Evolutionary conservation across 331 rosid species (phyloP), one percentile per base, ranked within the genome.

Genomic region (Spiraea crenata): DNA sequence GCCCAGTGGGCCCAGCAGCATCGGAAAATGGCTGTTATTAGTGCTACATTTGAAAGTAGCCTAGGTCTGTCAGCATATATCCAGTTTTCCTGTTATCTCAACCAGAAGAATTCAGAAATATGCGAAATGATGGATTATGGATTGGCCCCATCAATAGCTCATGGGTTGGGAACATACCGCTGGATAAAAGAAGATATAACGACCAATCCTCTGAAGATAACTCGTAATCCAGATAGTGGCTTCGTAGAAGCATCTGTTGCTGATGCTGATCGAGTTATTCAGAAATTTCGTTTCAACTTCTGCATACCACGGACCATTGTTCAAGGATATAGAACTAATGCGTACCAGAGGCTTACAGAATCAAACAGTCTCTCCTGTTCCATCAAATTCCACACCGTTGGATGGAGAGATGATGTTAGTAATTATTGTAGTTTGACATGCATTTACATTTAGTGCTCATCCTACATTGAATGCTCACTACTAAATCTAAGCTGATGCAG

Each of bases 11-110:
- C 99, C 2, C 92, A 93, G 65, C 89, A 81, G 77, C 86, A 76
- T 57, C 92, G 84, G 63, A 93, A 93, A 89, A 83, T 87, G 86
- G 95, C 95, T 74, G 96, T 93, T 74, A 73, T 91, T 69, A 91
- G 99, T 80, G 86, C 97, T 77, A 81, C 95, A 47, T 91, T 85
- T 85, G 99, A 93, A 86, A 93, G 96, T 85, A 89, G 99, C 76
- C 68, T 93, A 35, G 88, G 95, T 78, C 84, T 91, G 72, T 87
- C 97, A 71, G 92, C 97, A 62, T 93, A 90, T 80, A 74, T 89
- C 71, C 96, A 77, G 51, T 87, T 93, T 72, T 85, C 87, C 77
- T 76, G 90, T 80, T 91, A 82, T 83, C 84, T 93, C 64, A 92
- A 93, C 77, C 82, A 74, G 74, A 88, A 84, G 74, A 84, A 85